Percentiles rank a stretch among this genome's conserved stretches.
Evolutionary conservation across 257 asterid genomes (phyloP).

Genomic region (Mitragyna speciosa): DNA sequence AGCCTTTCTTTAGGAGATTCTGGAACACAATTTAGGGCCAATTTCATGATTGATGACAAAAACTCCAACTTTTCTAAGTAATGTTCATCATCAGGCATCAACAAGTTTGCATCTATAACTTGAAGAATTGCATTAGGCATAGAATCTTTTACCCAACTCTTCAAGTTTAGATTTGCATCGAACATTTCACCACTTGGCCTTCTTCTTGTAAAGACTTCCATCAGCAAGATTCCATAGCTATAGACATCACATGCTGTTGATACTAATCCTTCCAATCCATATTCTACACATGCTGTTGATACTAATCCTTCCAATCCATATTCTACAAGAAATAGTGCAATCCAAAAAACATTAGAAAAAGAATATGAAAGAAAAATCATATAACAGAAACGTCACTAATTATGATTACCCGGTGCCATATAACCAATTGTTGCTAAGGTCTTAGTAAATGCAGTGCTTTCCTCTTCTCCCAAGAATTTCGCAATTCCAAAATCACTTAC

Average conservation of each 20-base stretch:
- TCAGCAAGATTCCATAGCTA: not conserved
- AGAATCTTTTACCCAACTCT: too few relatives aligned
- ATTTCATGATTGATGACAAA: not conserved
- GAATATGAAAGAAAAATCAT: not conserved
- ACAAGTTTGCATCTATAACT: not conserved
- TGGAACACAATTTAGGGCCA: not conserved
- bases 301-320: too few relatives aligned
- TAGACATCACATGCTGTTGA: not conserved
- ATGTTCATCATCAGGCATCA: not conserved
- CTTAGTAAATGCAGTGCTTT: too few relatives aligned
- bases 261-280: too few relatives aligned
- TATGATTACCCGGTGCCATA: too few relatives aligned
- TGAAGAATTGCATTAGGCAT: too few relatives aligned
- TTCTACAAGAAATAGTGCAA: not conserved
- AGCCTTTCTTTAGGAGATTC: conserved; percentile 1
- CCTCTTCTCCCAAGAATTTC: too few relatives aligned
- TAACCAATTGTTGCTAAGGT: too few relatives aligned
- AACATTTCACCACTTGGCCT: not conserved
- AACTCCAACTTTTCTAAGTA: not conserved
- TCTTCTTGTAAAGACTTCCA: not conserved
- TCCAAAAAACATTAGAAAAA: too few relatives aligned
- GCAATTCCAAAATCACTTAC: conserved; percentile 26
- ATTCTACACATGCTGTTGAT: too few relatives aligned
- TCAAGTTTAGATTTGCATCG: too few relatives aligned
- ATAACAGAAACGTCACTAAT: not conserved